Percentiles rank a stretch among this genome's conserved stretches.
Conservation (phyloP, 148 eudicot species). For the Amaranthus hypochondriacus region DNA sequence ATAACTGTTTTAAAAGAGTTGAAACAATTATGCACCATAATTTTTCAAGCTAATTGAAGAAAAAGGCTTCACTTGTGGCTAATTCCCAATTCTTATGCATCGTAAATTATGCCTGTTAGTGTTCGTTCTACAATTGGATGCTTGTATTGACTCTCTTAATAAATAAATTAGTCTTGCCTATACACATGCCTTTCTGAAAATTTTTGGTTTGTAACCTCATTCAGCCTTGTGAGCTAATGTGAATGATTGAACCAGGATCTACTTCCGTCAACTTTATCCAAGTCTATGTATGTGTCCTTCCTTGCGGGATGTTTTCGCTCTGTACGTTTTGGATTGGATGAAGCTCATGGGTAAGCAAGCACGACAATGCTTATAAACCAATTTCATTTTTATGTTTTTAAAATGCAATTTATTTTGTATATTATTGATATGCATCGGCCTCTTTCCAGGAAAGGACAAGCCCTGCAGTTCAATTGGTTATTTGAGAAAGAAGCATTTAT, state of each 20-base stretch:
- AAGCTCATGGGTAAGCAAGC: conserved; percentile 92
- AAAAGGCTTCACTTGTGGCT: too few relatives aligned
- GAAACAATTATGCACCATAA: too few relatives aligned
- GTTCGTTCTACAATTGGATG: too few relatives aligned
- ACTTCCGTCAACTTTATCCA: conserved; percentile 55
- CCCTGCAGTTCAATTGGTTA: conserved; percentile 92
- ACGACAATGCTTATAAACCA: neutral
- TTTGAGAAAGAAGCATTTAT: conserved; percentile 82
- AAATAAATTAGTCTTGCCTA: too few relatives aligned
- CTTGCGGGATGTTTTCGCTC: conserved; percentile 99
- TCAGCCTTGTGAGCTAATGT: neutral
- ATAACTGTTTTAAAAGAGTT: too few relatives aligned
- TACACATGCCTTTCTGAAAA: neutral
- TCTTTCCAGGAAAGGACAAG: conserved; percentile 80
- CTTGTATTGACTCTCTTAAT: too few relatives aligned
- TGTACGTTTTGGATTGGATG: conserved; percentile 94
- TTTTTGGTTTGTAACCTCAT: neutral
- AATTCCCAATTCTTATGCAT: too few relatives aligned
- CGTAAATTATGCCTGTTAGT: too few relatives aligned
- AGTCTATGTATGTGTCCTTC: conserved; percentile 90
- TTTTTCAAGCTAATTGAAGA: too few relatives aligned
- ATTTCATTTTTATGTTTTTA: neutral
- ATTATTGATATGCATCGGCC: conserved; percentile 9
- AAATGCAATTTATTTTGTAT: conserved; percentile 1
- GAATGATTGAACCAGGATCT: conserved; percentile 40